phyloP scores from a whole-genome alignment of 106 monocot species.

The Apostasia ramifera region DNA sequence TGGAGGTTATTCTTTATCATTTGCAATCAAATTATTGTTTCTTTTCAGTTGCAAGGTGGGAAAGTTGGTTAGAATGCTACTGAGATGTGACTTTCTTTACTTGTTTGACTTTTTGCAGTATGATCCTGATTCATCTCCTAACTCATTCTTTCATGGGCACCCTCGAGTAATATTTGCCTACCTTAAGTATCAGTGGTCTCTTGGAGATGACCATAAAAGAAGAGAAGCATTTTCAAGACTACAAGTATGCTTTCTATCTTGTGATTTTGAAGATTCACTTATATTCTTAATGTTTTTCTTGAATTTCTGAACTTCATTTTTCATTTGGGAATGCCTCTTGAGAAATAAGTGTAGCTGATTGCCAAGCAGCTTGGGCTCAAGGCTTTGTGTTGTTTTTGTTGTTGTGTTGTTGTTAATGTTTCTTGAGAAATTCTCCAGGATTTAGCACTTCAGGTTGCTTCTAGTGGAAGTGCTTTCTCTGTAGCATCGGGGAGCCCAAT shows the following conservation, averaged over 20 bases:
- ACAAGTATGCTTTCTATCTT: constrained; percentile 38
- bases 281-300: not conserved
- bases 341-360: too few relatives aligned
- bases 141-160: constrained; percentile 50
- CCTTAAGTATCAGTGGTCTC: constrained; percentile 94
- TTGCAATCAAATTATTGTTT: not conserved
- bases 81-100: not conserved
- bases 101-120: constrained; percentile 33
- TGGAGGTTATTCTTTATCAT: constrained; percentile 51
- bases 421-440: constrained; percentile 38
- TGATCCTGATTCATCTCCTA: constrained; percentile 72
- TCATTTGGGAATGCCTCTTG: too few relatives aligned
- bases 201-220: constrained; percentile 84
- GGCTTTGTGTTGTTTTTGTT: too few relatives aligned
- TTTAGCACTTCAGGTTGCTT: constrained; percentile 59
- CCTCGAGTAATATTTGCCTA: constrained; percentile 82
- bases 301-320: not conserved
- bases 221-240: constrained; percentile 73
- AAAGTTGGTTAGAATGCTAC: not conserved
- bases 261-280: not conserved
- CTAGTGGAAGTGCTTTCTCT: constrained; percentile 31
- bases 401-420: too few relatives aligned
- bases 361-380: too few relatives aligned
- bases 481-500: constrained; percentile 14
- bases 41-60: not conserved